These are phyloP conservation scores for Candida anglica DNA, from an alignment of 805 yeast species.

Conservation along the genomic window DNA sequence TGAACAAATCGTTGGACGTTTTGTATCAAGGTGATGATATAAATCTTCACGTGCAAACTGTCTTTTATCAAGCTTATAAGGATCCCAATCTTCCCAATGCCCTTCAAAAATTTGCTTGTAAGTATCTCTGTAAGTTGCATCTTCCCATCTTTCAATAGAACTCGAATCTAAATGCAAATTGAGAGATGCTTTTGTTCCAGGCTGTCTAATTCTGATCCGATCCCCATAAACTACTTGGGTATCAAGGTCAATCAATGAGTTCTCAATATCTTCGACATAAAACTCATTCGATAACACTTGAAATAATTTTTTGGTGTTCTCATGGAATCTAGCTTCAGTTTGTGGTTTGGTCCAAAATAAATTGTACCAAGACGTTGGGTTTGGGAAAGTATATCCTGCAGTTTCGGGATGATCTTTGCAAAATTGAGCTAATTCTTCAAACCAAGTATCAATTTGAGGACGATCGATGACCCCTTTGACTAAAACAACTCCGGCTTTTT, in stretches of 20 bases:
- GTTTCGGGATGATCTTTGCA: slow-evolving; percentile 20
- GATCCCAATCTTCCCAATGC: slow-evolving; percentile 41
- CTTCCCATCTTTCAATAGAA: slow-evolving; percentile 45
- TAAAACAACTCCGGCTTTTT: slow-evolving; percentile 13
- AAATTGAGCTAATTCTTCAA: slow-evolving; percentile 11
- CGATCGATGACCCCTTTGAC: slow-evolving; percentile 12
- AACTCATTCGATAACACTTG: slow-evolving; percentile 13
- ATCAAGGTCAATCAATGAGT: slow-evolving; percentile 20
- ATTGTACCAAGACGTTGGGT: slow-evolving; percentile 28
- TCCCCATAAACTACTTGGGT: slow-evolving; percentile 38
- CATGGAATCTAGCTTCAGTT: slow-evolving; percentile 34
- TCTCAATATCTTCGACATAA: slow-evolving; percentile 12
- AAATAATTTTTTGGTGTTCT: slow-evolving; percentile 25
- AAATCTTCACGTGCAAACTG: slow-evolving; percentile 27
- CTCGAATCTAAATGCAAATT: slow-evolving; percentile 40
- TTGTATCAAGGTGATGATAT: slow-evolving; percentile 16
- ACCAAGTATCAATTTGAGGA: slow-evolving; percentile 12
- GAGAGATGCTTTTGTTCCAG: slow-evolving; percentile 30
- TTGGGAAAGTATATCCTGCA: slow-evolving; percentile 22
- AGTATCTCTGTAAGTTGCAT: slow-evolving; percentile 28
- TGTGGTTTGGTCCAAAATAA: slow-evolving; percentile 41
- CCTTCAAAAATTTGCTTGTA: slow-evolving; percentile 35
- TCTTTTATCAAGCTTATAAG: slow-evolving; percentile 31
- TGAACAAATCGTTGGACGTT: slow-evolving; percentile 19
- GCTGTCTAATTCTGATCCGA: slow-evolving; percentile 34